Base-by-base conservation (phyloP, 768 basidiomycete genomes). In the Podaxis sp. region DNA sequence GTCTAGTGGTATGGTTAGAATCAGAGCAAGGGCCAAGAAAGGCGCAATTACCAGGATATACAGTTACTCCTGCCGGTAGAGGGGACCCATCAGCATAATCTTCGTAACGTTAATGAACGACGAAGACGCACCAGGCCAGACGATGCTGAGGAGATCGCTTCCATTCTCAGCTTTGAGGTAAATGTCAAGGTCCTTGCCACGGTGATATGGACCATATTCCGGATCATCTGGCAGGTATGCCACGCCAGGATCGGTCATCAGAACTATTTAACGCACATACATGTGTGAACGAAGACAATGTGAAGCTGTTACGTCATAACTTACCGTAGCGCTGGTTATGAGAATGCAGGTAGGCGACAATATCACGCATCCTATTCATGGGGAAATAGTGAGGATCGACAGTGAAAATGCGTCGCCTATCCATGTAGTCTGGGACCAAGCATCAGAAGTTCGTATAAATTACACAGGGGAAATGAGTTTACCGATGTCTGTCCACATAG, bases 401-500 rank as follows among this genome's bases (percentile, higher is more conserved):
- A 0, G 88, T 91, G 73, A 90, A 90, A 56, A 89, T 81, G 25
- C 84, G 77, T n/a, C 87, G 82, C 53, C 79, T 71, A 68, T 82
- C 77, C 88, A 90, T 90, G 72, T 89, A 90, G 70, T 91, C 86
- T 87, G 37, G 49, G 6, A 3, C 5, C 24, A 13, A 46, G 2
- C 22, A 36, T 22, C 15, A 40, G 29, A 9, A 63, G 22, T 29
- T 38, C 25, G 3, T 33, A 11, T 15, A 27, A 15, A 9, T 11
- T n/a, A 43, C 17, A 3, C 40, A 51, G 9, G 12, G 24, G 54
- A 17, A 17, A 53, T 47, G n/a, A 27, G 61, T 66, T 15, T 27
- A 82, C 87, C 86, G 38, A 90, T 90, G 70, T 90, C 89, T 2
- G 88, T 88, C 88, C 88, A 90, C 88, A 90, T 89, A 0, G 88